Base-by-base conservation (phyloP, 768 basidiomycete genomes). In the Boletus pseudopeckii region DNA sequence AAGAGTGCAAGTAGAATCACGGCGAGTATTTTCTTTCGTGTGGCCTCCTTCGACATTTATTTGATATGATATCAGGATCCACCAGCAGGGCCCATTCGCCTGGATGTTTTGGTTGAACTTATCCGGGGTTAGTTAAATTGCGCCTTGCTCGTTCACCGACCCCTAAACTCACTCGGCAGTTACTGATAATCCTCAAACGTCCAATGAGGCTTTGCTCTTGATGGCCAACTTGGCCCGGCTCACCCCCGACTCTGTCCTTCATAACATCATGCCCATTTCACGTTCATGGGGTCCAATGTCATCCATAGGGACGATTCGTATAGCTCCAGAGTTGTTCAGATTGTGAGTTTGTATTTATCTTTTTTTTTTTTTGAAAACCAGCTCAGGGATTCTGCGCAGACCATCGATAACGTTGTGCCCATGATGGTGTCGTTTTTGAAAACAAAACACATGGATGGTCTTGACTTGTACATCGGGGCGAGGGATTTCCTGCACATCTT, bases 201-300 rank as follows among this genome's bases (percentile, higher is more conserved):
- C 94, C 74, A 86, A 98, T 60, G 90, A 96, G 68, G 92, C 93
- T 0, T 75, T 98, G 3, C 77, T 98, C 24, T 77, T 98, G 32
- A 87, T 97, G 71, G 87, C 93, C 6, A 87, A 79, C 56, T 71
- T 98, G 51, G 90, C 92, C 3, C 81, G 85, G 17, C 75, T 98
- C 34, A 85, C 88, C 0, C 94, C 96, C 0, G 92, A 95, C 52
- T 90, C 92, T 11, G 92, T 96, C 30, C 77, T 98, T 13, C 92
- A 90, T 64, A 93, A 96, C 61, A 81, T 98, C 46, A 97, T 99
- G 92, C 96, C 97, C 4, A 86, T 99, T 42, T 99, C 76, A 98
- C 95, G 0, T 98, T 98, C 74, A 98, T 98, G 92, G 96, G 97
- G 18, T 92, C 95, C n/a, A 95, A 92, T 57, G 86, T 98, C 17